Base-by-base conservation (phyloP, 306 rosid genomes). In the Dryas octopetala region DNA sequence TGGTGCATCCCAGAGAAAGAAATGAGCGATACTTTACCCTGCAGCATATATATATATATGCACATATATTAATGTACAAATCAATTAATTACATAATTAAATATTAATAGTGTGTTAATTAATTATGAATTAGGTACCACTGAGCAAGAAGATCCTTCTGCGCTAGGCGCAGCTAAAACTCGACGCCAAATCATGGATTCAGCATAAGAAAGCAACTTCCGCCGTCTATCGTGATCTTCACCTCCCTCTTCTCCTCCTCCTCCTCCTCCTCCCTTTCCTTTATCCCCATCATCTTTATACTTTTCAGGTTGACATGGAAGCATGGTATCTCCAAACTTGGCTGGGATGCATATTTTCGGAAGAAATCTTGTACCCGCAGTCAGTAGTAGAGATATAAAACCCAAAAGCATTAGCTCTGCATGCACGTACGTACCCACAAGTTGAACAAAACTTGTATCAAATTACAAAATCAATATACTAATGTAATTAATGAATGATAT, bases 391-490 rank as follows among this genome's bases (percentile, higher is more conserved):
- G 97, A 91, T 73, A 91, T 67, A 74, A 89, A 91, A 40, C 97
- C 97, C 76, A 91, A 67, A 7, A 89, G 83, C 94, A 91, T 89
- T 6, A 91, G 68, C 80, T 87, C 97, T 91, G 89, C 86, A 78
- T 32, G 38, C 38, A 32, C 38, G 38, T 32, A 32, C 38, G 38
- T 32, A 32, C 38, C 38, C 38, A 32, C 38, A 23, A 23, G 23
- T 23, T 23, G 23, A 23, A 23, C 23, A 23, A 23, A 23, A 23
- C 23, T 23, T 23, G 23, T 23, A 23, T 23, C 23, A 23, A 23
- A 23, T 23, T 23, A 32, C 38, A 32, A 32, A 32, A 32, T 32
- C 3, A 32, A 32, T 32, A 32, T 32, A 32, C 38, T 32, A 1
- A 32, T 32, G 23, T 32, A 32, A 32, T 32, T 23, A 23, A 23